phyloP scores from a whole-genome alignment of 495 filamentous ascomycete species.

The Talaromyces adpressus region DNA sequence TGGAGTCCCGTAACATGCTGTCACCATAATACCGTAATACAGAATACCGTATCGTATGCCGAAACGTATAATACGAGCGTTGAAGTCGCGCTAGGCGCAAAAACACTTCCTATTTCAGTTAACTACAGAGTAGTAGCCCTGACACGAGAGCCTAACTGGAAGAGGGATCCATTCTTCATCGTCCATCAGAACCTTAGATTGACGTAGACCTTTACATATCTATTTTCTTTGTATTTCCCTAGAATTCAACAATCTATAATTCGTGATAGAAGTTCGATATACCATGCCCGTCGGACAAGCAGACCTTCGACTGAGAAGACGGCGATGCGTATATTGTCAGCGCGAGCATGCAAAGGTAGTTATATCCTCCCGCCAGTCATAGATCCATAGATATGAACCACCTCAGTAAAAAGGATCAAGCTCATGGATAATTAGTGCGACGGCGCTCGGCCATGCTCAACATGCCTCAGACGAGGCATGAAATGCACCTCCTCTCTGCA shows the following conservation, averaged over 20 bases:
- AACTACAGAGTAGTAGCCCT: neutral
- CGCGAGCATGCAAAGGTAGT: neutral
- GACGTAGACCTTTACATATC: neutral
- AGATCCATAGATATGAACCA: neutral
- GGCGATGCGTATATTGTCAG: neutral
- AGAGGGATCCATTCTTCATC: neutral
- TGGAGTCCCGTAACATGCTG: no score
- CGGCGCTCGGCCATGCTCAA: neutral
- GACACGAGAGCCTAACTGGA: no score
- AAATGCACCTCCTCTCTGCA: neutral
- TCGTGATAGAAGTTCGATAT: neutral
- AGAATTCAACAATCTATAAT: neutral
- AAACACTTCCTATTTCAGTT: neutral
- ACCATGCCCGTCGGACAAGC: neutral
- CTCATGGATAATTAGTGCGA: no score
- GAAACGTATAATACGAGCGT: neutral
- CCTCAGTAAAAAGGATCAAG: neutral
- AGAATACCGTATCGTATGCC: neutral
- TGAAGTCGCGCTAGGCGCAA: neutral
- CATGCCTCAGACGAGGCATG: neutral
- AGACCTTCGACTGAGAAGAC: neutral
- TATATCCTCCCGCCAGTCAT: neutral
- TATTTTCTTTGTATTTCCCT: neutral
- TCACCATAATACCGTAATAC: no score
- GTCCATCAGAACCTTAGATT: neutral